A percentile compares a stretch with the other conserved stretches of the same genome.
phyloP scores from a whole-genome alignment of 164 flowering plant genomes.

The Taxillus chinensis region DNA sequence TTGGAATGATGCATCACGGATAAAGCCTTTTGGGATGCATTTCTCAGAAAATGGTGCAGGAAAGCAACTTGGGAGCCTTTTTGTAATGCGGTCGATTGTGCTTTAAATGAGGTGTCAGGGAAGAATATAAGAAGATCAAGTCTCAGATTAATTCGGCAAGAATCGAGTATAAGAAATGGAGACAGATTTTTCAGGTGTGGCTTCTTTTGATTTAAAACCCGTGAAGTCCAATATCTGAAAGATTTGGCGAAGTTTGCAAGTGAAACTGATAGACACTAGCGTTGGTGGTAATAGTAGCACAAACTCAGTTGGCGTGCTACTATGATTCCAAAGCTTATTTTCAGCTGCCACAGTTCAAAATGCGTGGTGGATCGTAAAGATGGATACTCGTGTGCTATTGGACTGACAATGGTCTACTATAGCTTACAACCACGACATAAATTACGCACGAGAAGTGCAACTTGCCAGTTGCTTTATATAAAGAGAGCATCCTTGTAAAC shows the following conservation, averaged over 20 bases:
- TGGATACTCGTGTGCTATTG: too few relatives aligned
- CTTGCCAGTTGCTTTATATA: too few relatives aligned
- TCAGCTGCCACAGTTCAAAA: constrained; percentile 34
- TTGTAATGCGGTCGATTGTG: constrained; percentile 55
- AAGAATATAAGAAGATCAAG: constrained; percentile 23
- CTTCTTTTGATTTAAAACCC: constrained; percentile 60
- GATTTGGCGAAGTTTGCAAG: constrained; percentile 29
- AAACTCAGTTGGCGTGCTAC: constrained; percentile 49
- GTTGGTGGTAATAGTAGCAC: constrained; percentile 23
- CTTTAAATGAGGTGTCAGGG: constrained; percentile 65
- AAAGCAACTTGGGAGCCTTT: constrained; percentile 37
- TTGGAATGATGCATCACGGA: constrained; percentile 55
- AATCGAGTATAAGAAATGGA: constrained; percentile 30
- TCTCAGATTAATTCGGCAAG: constrained; percentile 37
- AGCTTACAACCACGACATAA: too few relatives aligned
- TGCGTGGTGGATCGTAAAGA: too few relatives aligned
- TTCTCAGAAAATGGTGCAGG: constrained; percentile 57
- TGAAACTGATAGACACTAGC: constrained; percentile 40
- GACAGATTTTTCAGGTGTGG: constrained; percentile 25
- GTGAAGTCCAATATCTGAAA: constrained; percentile 29
- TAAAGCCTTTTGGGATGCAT: constrained; percentile 50
- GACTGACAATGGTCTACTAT: too few relatives aligned
- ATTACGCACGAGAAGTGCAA: too few relatives aligned
- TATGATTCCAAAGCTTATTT: too few relatives aligned
- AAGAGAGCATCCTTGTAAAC: too few relatives aligned